Base-by-base conservation (phyloP, 148 eudicot genomes). In the Nepenthes mirabilis region DNA sequence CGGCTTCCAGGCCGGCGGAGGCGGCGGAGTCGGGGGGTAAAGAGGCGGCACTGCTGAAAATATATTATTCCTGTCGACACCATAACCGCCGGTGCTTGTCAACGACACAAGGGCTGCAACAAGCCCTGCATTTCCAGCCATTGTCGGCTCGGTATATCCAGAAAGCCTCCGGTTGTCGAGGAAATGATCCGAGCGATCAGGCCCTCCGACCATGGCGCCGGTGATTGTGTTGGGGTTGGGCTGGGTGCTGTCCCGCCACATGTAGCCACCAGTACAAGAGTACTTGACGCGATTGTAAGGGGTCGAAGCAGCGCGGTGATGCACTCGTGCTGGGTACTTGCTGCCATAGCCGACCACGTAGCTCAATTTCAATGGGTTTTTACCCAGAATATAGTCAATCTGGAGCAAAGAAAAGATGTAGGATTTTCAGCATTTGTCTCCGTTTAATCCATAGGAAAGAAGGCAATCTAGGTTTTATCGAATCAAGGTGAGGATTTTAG, bases 161-260 rank as follows among this genome's bases (percentile, higher is more conserved):
- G 56, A 53, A n/a, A 70, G 66, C 9, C 51, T 9, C 3, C 95
- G 72, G 4, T 65, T 58, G 51, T 86, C 86, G 23, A 55, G 47
- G 64, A 67, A 83, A 5, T 36, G 71, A 54, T 86, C 89, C 6
- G 47, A 61, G 11, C 9, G 47, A 65, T 86, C 89, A 12, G 86
- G 95, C 36, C 95, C 95, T 14, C 84, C 95, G 36, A 86, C 86
- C 86, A 83, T 79, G 69, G 95, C 95, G 2, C 95, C 95, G 0
- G 47, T 48, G 5, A 86, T 71, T 58, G 64, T 79, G 72, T 83
- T 75, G 2, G 89, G 89, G 60, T 86, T 79, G 13, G 84, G 76
- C 52, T 73, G 66, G 13, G 13, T 50, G 47, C 71, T 54, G 60
- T 81, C 78, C 10, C 76, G 75, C 82, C 82, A 86, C 68, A 55